Evolutionary conservation across 2,329 filamentous ascomycete genomes (phyloP), one percentile per base, ranked within the genome.

Genomic region (Claviceps purpurea): DNA sequence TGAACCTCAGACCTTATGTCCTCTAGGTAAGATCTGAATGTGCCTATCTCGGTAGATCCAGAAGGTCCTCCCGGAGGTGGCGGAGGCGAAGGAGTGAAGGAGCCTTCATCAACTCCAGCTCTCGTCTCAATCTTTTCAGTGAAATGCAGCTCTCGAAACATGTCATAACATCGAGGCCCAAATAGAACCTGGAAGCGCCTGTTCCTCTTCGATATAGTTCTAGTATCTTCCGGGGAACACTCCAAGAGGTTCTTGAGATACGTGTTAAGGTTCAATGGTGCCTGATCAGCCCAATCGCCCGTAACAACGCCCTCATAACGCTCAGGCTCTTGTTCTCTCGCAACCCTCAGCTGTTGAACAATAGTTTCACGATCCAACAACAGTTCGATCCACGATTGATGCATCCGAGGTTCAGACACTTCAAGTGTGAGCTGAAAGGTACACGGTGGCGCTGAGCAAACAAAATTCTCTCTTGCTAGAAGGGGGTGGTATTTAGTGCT

Each of bases 171-270:
- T 4, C 73, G 70, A 4, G 68, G 67, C 0, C 76, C 74, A 52
- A 81, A 79, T 6, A 77, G 67, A 2, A 79, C 72, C 26, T 66
- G 65, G 51, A 80, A 81, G 14, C 73, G 71, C 60, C 79, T 80
- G 57, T 81, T 81, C 1, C 77, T 66, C 50, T 74, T 75, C 2
- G 76, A 76, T 39, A 81, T 78, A 49, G 66, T 74, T 45, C 73
- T 65, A 0, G 61, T 61, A 8, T 67, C 65, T 39, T 66, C 64
- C 1, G 63, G 62, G 2, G 63, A 61, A 1, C 62, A 62, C 24
- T 71, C 67, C 3, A 75, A 65, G 5, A 75, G 65, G 53, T 81
- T 76, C 37, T 69, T 71, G 3, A 79, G 62, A 49, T 80, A 81
- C 6, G 70, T 72, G 52, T 73, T 71, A 3, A 81, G 62, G 11